These are phyloP conservation scores for Saccharomycopsis selenospora DNA, from an alignment of 805 yeast genomes.

Conservation along the genomic window DNA sequence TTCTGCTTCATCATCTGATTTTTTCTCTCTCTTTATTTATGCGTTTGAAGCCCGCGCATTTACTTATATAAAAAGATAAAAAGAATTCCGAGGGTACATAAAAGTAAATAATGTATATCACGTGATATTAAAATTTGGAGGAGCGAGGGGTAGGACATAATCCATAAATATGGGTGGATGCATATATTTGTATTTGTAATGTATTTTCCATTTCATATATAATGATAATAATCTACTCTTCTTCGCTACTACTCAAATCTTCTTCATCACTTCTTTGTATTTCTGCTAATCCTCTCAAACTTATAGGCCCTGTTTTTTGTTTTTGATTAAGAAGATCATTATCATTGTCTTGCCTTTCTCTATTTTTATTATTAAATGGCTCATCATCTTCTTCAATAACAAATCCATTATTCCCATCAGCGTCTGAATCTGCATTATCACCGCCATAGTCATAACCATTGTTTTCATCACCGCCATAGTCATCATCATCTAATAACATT, in stretches of 20 bases:
- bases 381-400: slow-evolving; percentile 15
- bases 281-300: slow-evolving; percentile 4
- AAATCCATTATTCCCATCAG: slow-evolving; percentile 3
- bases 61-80: too few relatives aligned
- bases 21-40: too few relatives aligned
- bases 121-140: too few relatives aligned
- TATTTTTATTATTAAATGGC: slow-evolving; percentile 1
- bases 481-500: slow-evolving; percentile 7
- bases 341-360: background rate
- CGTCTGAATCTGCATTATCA: slow-evolving; percentile 1
- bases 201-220: too few relatives aligned
- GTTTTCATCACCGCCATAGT: slow-evolving; percentile 9
- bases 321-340: background rate
- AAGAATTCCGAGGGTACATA: too few relatives aligned
- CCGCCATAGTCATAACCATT: background rate
- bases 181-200: too few relatives aligned
- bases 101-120: too few relatives aligned
- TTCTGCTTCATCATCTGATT: too few relatives aligned
- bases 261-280: slow-evolving; percentile 5
- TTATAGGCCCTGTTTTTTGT: slow-evolving; percentile 3
- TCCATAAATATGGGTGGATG: too few relatives aligned
- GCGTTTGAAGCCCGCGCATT: too few relatives aligned
- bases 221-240: too few relatives aligned
- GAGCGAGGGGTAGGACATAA: too few relatives aligned
- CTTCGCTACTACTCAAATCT: slow-evolving; percentile 9